These are phyloP conservation scores for Syzygium jambos DNA, from an alignment of 345 rosid genomes.

Conservation along the genomic window DNA sequence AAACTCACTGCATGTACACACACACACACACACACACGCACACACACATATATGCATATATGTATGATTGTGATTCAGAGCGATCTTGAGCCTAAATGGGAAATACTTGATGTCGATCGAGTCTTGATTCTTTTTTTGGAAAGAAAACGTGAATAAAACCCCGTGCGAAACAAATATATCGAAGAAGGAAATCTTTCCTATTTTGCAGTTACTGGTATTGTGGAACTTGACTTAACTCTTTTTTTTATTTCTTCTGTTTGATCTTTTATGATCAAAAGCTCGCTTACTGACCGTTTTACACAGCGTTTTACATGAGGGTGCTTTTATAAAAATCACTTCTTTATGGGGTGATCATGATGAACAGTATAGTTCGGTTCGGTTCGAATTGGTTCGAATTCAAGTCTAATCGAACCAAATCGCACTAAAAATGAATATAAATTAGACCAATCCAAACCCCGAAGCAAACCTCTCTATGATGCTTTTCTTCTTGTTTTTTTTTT, in stretches of 20 bases:
- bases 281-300: neutral
- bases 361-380: neutral
- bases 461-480: fast-evolving
- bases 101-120: neutral
- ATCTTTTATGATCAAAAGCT: neutral
- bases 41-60: neutral
- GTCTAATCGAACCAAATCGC: neutral
- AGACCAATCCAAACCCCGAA: neutral
- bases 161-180: fast-evolving
- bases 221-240: neutral
- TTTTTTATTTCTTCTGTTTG: neutral
- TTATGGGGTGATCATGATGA: neutral
- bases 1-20: neutral
- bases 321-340: neutral
- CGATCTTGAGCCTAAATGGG: neutral
- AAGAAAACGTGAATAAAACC: neutral
- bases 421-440: neutral
- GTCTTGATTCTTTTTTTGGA: neutral
- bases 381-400: fast-evolving
- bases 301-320: neutral
- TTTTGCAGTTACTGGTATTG: neutral
- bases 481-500: neutral
- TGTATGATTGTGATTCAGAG: neutral
- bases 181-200: neutral
- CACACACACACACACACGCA: no score